phyloP scores from a whole-genome alignment of 352 stramenopile genomes.

The Phytophthora cactorum region DNA sequence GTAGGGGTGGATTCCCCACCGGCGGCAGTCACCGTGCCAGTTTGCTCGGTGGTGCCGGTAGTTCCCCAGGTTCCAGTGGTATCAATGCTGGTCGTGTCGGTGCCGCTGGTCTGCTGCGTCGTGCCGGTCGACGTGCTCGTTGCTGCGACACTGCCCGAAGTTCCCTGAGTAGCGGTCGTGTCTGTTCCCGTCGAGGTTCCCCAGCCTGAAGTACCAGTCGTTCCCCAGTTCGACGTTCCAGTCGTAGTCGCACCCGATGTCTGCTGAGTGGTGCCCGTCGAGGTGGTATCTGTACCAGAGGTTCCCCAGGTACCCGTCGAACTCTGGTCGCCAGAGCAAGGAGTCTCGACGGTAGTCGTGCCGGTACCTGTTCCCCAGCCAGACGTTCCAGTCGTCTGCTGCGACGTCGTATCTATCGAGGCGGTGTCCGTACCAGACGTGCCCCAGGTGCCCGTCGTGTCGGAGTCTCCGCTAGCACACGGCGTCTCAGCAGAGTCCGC shows the following conservation, averaged over 20 bases:
- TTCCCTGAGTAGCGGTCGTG: constrained; percentile 1
- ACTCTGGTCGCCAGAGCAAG: constrained; percentile 25
- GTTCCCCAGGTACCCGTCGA: constrained; percentile 17
- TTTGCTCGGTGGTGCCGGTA: neutral
- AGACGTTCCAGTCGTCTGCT: constrained; percentile 12
- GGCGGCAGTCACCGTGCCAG: constrained; percentile 2
- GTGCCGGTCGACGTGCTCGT: constrained; percentile 2
- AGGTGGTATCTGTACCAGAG: constrained; percentile 1
- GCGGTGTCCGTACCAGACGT: constrained; percentile 3
- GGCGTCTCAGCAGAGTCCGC: constrained; percentile 16
- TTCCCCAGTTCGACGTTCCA: constrained; percentile 1
- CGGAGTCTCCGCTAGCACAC: constrained; percentile 19
- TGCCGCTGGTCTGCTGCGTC: neutral
- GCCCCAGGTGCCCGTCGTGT: constrained; percentile 13
- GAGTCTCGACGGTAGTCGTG: constrained; percentile 17
- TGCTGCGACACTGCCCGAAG: neutral
- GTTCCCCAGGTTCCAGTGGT: neutral
- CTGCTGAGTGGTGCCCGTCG: constrained; percentile 4
- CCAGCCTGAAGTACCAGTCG: neutral
- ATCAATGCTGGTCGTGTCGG: constrained; percentile 16
- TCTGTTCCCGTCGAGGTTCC: neutral
- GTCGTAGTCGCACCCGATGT: neutral
- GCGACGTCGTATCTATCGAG: constrained; percentile 15
- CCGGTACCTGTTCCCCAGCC: constrained; percentile 5
- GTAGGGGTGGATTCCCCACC: neutral